phyloP scores from a whole-genome alignment of 1,284 basidiomycete species.

The Cutaneotrichosporon sp. region DNA sequence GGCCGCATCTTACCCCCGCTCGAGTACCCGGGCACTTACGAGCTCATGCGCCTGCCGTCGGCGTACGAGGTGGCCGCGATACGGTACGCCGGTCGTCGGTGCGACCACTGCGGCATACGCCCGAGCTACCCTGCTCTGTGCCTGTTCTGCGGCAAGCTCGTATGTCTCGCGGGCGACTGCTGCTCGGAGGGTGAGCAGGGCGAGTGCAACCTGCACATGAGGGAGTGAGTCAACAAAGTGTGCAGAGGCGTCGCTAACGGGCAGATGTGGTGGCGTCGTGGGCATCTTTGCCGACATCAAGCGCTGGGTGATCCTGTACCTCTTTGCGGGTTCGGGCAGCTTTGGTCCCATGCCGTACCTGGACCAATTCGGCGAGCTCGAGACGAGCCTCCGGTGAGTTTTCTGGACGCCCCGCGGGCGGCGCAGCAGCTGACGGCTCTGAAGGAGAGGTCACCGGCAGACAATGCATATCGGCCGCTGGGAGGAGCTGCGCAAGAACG shows the following conservation, averaged over 20 bases:
- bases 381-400: slow-evolving; percentile 79
- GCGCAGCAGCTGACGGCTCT: slow-evolving; percentile 6
- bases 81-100: slow-evolving; percentile 62
- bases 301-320: slow-evolving; percentile 83
- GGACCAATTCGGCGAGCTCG: slow-evolving; percentile 90
- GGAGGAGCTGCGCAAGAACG: slow-evolving; percentile 81
- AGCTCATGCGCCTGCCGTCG: slow-evolving; percentile 71
- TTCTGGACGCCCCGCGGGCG: background rate
- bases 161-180: slow-evolving; percentile 90
- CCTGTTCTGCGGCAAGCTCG: slow-evolving; percentile 78
- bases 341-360: slow-evolving; percentile 88
- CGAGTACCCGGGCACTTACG: slow-evolving; percentile 82
- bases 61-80: slow-evolving; percentile 79
- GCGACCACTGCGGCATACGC: slow-evolving; percentile 69
- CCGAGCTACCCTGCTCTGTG: slow-evolving; percentile 87
- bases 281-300: slow-evolving; percentile 91
- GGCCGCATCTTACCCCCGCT: slow-evolving; percentile 54
- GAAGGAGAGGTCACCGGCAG: slow-evolving; percentile 77
- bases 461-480: slow-evolving; percentile 78
- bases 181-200: slow-evolving; percentile 70
- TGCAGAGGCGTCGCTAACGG: slow-evolving; percentile 5
- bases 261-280: slow-evolving; percentile 79
- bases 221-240: slow-evolving; percentile 62
- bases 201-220: slow-evolving; percentile 92
- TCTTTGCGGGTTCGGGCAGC: slow-evolving; percentile 82